Evolutionary conservation across 1,139 yeast species (phyloP).

Genomic region (Meyerozyma carpophila): DNA sequence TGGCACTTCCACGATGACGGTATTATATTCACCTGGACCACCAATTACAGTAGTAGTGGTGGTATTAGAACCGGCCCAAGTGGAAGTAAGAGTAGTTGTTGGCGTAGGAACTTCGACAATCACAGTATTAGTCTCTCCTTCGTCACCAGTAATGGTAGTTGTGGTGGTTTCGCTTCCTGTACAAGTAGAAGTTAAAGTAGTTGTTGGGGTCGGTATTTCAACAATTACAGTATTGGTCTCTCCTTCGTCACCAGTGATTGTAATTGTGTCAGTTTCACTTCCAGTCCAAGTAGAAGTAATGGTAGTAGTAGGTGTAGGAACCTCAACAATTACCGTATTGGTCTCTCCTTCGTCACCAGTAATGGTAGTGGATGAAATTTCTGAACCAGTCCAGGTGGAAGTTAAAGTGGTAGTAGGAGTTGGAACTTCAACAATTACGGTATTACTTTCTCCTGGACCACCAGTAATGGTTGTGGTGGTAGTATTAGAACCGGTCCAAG

Average conservation of each 20-base stretch:
- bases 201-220: conserved; percentile 6
- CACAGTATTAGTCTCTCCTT: conserved; percentile 6
- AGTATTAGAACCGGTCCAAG: conserved; percentile 5
- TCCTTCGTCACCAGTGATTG: conserved; percentile 6
- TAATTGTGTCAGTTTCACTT: conserved; percentile 5
- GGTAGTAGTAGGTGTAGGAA: conserved; percentile 12
- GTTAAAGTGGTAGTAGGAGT: conserved; percentile 4
- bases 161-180: conserved; percentile 5
- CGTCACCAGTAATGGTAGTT: conserved; percentile 7
- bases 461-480: conserved; percentile 6
- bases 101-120: conserved; percentile 7
- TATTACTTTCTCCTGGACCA: conserved; percentile 8
- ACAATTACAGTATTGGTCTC: conserved; percentile 8
- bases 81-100: conserved; percentile 7
- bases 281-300: conserved; percentile 5
- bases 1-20: too few relatives aligned
- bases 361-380: conserved; percentile 3
- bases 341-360: conserved; percentile 5
- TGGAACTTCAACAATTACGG: conserved; percentile 7
- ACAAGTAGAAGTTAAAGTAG: conserved; percentile 5
- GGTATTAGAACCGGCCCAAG: too few relatives aligned
- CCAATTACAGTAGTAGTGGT: too few relatives aligned
- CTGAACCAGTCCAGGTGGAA: conserved; percentile 7
- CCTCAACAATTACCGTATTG: conserved; percentile 14
- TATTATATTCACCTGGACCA: too few relatives aligned